Evolutionary conservation across 257 asterid genomes (phyloP), one percentile per base, ranked within the genome.

Genomic region (Knoxia roxburghii): DNA sequence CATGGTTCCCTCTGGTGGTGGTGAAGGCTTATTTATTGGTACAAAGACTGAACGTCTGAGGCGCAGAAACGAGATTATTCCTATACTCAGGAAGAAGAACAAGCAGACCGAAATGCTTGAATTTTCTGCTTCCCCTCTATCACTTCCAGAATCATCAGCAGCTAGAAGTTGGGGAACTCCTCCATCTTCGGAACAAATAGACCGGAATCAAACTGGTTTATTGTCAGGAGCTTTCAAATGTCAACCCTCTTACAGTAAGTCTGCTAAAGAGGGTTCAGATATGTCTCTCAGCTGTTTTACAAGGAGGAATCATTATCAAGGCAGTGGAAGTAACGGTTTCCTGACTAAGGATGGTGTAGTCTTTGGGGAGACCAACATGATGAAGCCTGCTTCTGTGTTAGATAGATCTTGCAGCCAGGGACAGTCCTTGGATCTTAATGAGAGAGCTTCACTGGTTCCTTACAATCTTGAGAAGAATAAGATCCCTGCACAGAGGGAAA

Each of bases 201-300:
- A 68, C 30, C 24, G 59, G 60, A 68, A 73, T 40, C 46, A 39
- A 26, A 40, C 40, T 17, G 58, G 58, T 45, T 29, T 33, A 8
- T 23, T 57, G 63, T 58, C 55, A 24, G 58, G 27, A 46, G 57
- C 46, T 39, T 43, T 57, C 2, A 64, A 59, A 18, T 14, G 12
- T 51, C 65, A 33, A 56, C 18, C 70, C 35, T 60, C 61, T 3
- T 37, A 60, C 66, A 70, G 70, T 21, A 50, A 7, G 57, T 67
- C 76, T 32, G 55, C 51, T 58, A 77, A 79, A 35, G 79, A 67
- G 57, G 81, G 77, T 18, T 67, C 82, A 77, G 93, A 85, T 75
- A 87, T 87, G 67, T 83, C 97, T 18, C 77, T 85, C 61, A 68
- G 75, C 76, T 84, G 83, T 81, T 84, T 55, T 68, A 50, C 54